Percentiles rank a stretch among this genome's conserved stretches.
Evolutionary conservation across 495 filamentous ascomycete genomes (phyloP).

Genomic region (Massariosphaeria phaeospora): DNA sequence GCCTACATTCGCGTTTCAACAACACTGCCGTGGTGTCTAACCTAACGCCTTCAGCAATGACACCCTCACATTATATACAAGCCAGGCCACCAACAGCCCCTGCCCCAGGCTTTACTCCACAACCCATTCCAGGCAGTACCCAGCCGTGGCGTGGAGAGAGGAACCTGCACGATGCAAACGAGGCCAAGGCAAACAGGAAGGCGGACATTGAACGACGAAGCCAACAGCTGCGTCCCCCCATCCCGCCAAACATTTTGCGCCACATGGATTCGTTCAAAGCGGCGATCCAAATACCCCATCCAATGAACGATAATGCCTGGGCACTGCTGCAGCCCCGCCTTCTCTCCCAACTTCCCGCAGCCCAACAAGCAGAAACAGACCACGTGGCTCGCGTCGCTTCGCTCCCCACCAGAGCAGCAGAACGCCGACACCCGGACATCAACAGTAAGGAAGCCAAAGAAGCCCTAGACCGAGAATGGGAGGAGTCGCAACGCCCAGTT

Average conservation of each 20-base stretch:
- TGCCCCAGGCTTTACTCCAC: constrained; percentile 10
- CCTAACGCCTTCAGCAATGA: constrained; percentile 19
- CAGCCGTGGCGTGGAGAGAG: constrained; percentile 36
- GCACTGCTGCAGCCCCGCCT: constrained; percentile 59
- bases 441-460: constrained; percentile 55
- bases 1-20: neutral
- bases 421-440: constrained; percentile 44
- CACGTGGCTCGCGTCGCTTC: constrained; percentile 40
- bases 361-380: constrained; percentile 52
- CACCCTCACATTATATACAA: constrained; percentile 2
- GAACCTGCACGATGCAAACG: constrained; percentile 46
- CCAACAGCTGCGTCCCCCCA: constrained; percentile 55
- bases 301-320: constrained; percentile 62
- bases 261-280: constrained; percentile 67
- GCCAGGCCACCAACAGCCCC: constrained; percentile 20
- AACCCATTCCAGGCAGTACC: constrained; percentile 5
- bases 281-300: constrained; percentile 59
- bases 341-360: constrained; percentile 55
- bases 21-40: constrained; percentile 7
- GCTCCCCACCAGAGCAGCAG: constrained; percentile 45
- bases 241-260: constrained; percentile 53
- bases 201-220: constrained; percentile 66
- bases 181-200: constrained; percentile 55
- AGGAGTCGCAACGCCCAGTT: constrained; percentile 59
- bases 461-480: constrained; percentile 58